These are phyloP conservation scores for Annulohypoxylon bovei DNA, from an alignment of 495 filamentous ascomycete species.

Conservation along the genomic window DNA sequence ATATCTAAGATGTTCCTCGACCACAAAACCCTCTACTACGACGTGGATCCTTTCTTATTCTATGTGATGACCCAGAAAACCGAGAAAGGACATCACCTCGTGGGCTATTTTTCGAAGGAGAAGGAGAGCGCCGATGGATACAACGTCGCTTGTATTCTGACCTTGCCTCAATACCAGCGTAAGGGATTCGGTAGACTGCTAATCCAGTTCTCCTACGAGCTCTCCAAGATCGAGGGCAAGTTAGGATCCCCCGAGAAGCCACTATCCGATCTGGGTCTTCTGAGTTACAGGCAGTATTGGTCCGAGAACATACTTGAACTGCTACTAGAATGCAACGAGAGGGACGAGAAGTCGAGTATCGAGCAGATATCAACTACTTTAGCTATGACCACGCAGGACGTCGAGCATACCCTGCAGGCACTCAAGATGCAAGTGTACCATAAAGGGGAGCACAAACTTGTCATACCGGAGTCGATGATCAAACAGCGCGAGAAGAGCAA, in stretches of 20 bases:
- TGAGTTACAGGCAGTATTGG: constrained; percentile 97
- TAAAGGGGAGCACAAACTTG: constrained; percentile 93
- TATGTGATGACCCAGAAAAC: constrained; percentile 95
- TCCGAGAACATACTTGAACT: constrained; percentile 90
- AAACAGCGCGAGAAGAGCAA: constrained; percentile 80
- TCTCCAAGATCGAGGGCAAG: constrained; percentile 93
- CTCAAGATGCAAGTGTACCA: constrained; percentile 94
- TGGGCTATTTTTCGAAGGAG: constrained; percentile 98
- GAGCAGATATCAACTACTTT: constrained; percentile 80
- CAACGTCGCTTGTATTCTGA: constrained; percentile 97
- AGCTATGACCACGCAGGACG: constrained; percentile 95
- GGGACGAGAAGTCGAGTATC: constrained; percentile 76
- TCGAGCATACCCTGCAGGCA: constrained; percentile 90
- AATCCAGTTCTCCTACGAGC: constrained; percentile 97
- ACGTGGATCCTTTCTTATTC: constrained; percentile 98
- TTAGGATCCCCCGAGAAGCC: constrained; percentile 96
- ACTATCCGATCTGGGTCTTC: constrained; percentile 87
- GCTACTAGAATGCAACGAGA: constrained; percentile 69
- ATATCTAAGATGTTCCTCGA: constrained; percentile 96
- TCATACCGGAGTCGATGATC: constrained; percentile 74
- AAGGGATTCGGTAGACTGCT: constrained; percentile 92
- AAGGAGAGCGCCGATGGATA: constrained; percentile 96
- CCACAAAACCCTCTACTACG: constrained; percentile 99
- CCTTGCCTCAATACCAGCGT: constrained; percentile 92
- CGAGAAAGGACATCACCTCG: constrained; percentile 87